Percentiles rank a stretch among this genome's conserved stretches.
Conservation (phyloP, 73 alveolate species). For the Paraurostyla sp. region DNA sequence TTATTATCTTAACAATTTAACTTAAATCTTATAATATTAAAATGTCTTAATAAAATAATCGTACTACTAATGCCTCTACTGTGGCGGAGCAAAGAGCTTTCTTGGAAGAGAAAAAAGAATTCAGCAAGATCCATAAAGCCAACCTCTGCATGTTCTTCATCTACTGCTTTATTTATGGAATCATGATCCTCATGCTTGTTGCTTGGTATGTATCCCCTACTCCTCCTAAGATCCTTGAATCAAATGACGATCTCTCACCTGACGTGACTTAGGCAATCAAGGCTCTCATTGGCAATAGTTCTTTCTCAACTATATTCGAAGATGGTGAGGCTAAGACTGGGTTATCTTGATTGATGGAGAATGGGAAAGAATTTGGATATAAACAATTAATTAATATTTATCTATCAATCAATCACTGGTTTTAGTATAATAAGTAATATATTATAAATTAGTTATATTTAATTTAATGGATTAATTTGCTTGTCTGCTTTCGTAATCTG, state of each 20-base stretch:
- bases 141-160: constrained; percentile 33
- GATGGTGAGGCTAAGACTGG: no score
- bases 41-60: background rate
- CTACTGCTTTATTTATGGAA: constrained; percentile 25
- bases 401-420: no score
- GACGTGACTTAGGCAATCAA: background rate
- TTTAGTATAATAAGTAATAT: no score
- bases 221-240: background rate
- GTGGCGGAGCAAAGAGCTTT: background rate
- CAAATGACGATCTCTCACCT: background rate
- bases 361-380: no score
- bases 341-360: no score
- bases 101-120: constrained; percentile 31
- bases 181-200: background rate
- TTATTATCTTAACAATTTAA: background rate
- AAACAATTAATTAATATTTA: no score
- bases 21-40: background rate
- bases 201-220: constrained; percentile 31
- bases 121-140: constrained; percentile 25
- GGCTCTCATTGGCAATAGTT: background rate
- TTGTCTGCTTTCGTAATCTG: background rate
- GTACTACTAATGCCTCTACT: background rate
- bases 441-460: no score
- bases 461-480: background rate
- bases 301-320: no score